A percentile compares a stretch with the other conserved stretches of the same genome.
These are phyloP conservation scores for Colletotrichum sp. DNA, from an alignment of 2,329 filamentous ascomycete species.

Conservation along the genomic window DNA sequence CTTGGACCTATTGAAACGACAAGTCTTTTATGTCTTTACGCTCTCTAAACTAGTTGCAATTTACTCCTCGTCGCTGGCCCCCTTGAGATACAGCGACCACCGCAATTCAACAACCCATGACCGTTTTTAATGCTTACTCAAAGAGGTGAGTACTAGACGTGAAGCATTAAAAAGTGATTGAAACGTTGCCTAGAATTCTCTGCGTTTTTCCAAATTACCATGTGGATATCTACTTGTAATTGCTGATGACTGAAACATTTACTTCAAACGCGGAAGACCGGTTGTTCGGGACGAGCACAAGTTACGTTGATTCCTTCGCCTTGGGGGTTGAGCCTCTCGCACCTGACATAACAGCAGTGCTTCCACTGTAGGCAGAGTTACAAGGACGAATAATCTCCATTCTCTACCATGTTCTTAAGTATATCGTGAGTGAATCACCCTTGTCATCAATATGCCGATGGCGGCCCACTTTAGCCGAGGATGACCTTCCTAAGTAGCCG, in stretches of 20 bases:
- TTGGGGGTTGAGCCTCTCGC: background rate
- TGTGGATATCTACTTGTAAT: too few species aligned
- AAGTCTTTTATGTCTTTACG: background rate
- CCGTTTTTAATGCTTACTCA: background rate
- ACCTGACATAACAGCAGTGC: background rate
- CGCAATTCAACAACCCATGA: too few species aligned
- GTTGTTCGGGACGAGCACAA: background rate
- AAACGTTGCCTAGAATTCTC: background rate
- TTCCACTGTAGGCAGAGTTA: background rate
- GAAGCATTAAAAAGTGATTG: background rate
- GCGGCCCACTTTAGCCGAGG: background rate
- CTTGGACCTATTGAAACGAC: background rate
- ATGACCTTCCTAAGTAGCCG: background rate
- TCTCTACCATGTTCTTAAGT: background rate
- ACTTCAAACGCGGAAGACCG: background rate
- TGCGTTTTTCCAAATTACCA: background rate
- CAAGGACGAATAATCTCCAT: background rate
- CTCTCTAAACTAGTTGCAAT: fast-evolving
- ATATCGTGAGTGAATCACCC: background rate
- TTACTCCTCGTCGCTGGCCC: background rate
- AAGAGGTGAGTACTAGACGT: too few species aligned
- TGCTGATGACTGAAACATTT: background rate
- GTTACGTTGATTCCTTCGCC: background rate
- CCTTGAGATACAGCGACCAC: background rate
- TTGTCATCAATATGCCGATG: background rate